These are phyloP conservation scores for Podospora fimiseda DNA, from an alignment of 495 filamentous ascomycete species.

Conservation along the genomic window DNA sequence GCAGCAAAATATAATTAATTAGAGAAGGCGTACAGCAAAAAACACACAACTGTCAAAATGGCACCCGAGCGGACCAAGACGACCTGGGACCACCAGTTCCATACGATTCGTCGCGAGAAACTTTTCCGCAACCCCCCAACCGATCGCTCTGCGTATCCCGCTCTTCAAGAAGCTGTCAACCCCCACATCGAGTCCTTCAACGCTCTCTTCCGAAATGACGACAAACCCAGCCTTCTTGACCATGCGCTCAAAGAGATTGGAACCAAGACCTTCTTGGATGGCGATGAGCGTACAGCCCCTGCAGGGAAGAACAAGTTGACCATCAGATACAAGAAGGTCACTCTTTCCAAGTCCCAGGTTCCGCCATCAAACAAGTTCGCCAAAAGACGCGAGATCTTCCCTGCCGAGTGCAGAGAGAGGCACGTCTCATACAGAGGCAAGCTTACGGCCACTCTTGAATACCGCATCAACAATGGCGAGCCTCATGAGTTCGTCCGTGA, in stretches of 20 bases:
- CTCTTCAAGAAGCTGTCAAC: slow-evolving; percentile 70
- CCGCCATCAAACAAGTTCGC: slow-evolving; percentile 75
- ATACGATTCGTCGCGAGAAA: slow-evolving; percentile 72
- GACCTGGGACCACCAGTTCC: slow-evolving; percentile 73
- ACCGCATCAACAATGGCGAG: slow-evolving; percentile 76
- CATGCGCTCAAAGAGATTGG: slow-evolving; percentile 82
- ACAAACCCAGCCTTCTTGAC: slow-evolving; percentile 61
- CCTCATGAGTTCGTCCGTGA: slow-evolving; percentile 74
- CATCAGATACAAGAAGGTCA: slow-evolving; percentile 68
- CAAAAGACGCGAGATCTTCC: slow-evolving; percentile 75
- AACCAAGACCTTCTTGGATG: slow-evolving; percentile 79
- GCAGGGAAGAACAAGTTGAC: slow-evolving; percentile 62
- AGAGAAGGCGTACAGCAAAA: too few relatives aligned
- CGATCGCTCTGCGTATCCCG: slow-evolving; percentile 82
- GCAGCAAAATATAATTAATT: background rate
- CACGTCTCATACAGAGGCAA: slow-evolving; percentile 88
- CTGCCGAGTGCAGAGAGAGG: slow-evolving; percentile 88
- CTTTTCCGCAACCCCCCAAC: slow-evolving; percentile 84
- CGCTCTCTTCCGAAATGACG: slow-evolving; percentile 65
- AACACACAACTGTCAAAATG: slow-evolving; percentile 40
- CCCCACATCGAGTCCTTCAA: slow-evolving; percentile 97
- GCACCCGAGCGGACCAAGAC: slow-evolving; percentile 49
- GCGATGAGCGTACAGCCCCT: slow-evolving; percentile 49
- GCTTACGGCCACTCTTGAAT: slow-evolving; percentile 72
- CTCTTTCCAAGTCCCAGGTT: slow-evolving; percentile 67